Base-by-base conservation (phyloP, 148 eudicot genomes). In the Camellia lanceoleosa region DNA sequence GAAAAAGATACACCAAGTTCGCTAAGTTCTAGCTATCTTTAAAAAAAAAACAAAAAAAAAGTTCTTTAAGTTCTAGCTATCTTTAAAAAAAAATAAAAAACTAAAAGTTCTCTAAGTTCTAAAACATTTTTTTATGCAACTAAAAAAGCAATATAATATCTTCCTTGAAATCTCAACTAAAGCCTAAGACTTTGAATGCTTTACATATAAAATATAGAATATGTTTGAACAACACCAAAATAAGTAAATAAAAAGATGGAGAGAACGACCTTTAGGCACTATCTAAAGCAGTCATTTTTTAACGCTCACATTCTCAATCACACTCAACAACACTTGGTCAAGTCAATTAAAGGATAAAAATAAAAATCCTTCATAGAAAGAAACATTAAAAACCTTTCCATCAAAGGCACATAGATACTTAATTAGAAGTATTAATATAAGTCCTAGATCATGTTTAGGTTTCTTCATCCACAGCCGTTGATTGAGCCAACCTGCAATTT, bases 241-340 rank as follows among this genome's bases (percentile, higher is more conserved):
- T 61, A 64, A 58, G 16, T 46, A 69, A 73, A 67, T 10, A 68
- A 18, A 11, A 78, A 30, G 78, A 52, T 74, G 78, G 54, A 49
- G 70, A 66, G 47, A 38, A 13, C 73, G 46, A 66, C 16, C 60
- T 16, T 16, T 7, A 6, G 63, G 30, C 43, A 74, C 62, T 30
- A 30, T 30, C 38, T 47, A 71, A 75, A 72, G 63, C 83, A 77
- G 76, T 58, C 84, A 71, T 70, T 71, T 73, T 70, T 69, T 16
- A 71, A 69, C 76, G 70, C 77, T 77, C 71, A 15, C 71, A 66
- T 38, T 65, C 68, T 30, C 46, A 42, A 77, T 77, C 84, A 82
- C 84, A 82, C 84, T 82, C 49, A 58, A 7, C 52, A 49, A 49
- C 7, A 43, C 19, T 76, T 0, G 23, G 43, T 78, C 49, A 74